Evolutionary conservation across 2,329 filamentous ascomycete species (phyloP).

Genomic region (Cordyceps farinosa): DNA sequence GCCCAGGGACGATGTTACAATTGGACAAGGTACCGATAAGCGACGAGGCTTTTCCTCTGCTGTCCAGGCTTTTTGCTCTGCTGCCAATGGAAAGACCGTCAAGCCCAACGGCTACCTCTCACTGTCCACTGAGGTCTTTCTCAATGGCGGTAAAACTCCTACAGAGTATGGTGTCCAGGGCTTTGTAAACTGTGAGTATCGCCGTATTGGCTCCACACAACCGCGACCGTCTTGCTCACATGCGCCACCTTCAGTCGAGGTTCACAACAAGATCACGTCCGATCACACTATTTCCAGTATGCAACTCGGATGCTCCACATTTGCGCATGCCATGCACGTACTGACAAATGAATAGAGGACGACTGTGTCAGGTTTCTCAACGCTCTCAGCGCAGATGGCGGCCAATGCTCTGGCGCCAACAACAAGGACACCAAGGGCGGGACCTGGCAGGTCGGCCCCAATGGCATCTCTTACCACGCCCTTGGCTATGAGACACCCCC

Average conservation of each 20-base stretch:
- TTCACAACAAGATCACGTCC: conserved; percentile 21
- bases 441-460: conserved; percentile 22
- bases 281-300: conserved; percentile 20
- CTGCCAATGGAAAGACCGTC: conserved; percentile 19
- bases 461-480: conserved; percentile 22
- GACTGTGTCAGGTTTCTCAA: conserved; percentile 15
- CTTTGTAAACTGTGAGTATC: conserved; percentile 21
- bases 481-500: conserved; percentile 19
- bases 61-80: conserved; percentile 20
- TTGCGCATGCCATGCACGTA: not conserved
- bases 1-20: conserved; percentile 21
- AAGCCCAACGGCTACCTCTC: conserved; percentile 21
- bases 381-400: conserved; percentile 20
- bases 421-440: conserved; percentile 23
- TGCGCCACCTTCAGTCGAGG: conserved; percentile 18
- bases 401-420: conserved; percentile 21
- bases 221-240: not conserved
- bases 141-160: conserved; percentile 21
- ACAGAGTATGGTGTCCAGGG: conserved; percentile 20
- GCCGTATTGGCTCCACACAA: not conserved
- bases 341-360: not conserved
- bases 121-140: conserved; percentile 21
- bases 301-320: not conserved
- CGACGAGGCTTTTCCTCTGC: conserved; percentile 20
- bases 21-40: conserved; percentile 20